Percentiles rank a stretch among this genome's conserved stretches.
Evolutionary conservation across 1,284 basidiomycete genomes (phyloP).

Genomic region (Leccinum subfulvum): DNA sequence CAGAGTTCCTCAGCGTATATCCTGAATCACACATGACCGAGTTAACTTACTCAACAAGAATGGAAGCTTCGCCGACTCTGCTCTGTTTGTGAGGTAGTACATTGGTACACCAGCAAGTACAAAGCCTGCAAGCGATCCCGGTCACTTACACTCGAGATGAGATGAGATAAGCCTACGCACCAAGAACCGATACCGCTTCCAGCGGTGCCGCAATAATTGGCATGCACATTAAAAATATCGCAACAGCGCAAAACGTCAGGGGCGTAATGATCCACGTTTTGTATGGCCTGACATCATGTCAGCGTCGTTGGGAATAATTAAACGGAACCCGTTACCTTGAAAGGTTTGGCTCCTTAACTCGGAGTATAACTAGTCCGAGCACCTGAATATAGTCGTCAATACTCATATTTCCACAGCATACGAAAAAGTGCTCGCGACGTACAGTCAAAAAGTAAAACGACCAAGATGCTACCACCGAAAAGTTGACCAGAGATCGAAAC

Average conservation of each 20-base stretch:
- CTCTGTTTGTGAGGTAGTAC: conserved; percentile 75
- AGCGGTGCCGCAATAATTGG: conserved; percentile 91
- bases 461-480: conserved; percentile 87
- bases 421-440: conserved; percentile 25
- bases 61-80: conserved; percentile 43
- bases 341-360: conserved; percentile 88
- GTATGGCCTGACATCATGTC: conserved; percentile 66
- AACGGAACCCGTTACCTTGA: conserved; percentile 53
- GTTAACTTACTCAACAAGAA: conserved; percentile 46
- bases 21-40: neutral
- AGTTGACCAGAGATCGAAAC: conserved; percentile 85
- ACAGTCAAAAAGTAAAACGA: conserved; percentile 90
- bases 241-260: conserved; percentile 87
- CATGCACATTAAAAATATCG: conserved; percentile 92
- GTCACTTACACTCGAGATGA: conserved; percentile 3
- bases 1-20: conserved; percentile 4
- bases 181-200: conserved; percentile 83
- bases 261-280: conserved; percentile 91
- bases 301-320: neutral
- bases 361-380: conserved; percentile 82
- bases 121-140: conserved; percentile 46
- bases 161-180: conserved; percentile 43
- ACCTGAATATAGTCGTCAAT: conserved; percentile 47
- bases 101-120: conserved; percentile 77
- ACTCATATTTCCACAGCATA: neutral